Evolutionary conservation across 441 rosid genomes (phyloP).

Genomic region (Populus tomentosa): DNA sequence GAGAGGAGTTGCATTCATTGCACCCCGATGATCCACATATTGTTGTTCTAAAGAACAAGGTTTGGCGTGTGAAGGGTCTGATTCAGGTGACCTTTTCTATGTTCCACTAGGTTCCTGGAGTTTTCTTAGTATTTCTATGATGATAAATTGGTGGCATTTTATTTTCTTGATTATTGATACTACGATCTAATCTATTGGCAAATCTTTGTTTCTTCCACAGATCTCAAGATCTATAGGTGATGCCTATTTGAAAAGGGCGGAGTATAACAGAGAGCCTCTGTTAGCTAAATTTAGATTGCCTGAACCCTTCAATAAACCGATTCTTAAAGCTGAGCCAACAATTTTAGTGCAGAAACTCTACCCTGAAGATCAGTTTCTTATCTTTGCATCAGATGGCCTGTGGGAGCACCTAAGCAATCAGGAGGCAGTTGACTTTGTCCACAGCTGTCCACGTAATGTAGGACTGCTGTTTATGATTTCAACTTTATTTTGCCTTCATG

Average conservation of each 20-base stretch:
- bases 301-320: constrained; percentile 67
- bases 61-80: constrained; percentile 95
- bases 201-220: constrained; percentile 29
- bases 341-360: constrained; percentile 58
- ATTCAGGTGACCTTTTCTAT: constrained; percentile 55
- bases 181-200: constrained; percentile 1
- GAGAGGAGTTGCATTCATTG: constrained; percentile 68
- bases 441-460: constrained; percentile 68
- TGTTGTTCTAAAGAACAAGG: constrained; percentile 82
- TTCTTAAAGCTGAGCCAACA: constrained; percentile 80
- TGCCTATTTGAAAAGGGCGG: constrained; percentile 79
- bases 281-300: constrained; percentile 71
- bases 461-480: constrained; percentile 22
- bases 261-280: constrained; percentile 78
- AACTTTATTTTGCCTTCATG: neutral
- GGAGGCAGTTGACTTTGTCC: constrained; percentile 83
- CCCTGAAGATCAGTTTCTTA: constrained; percentile 82
- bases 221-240: constrained; percentile 91
- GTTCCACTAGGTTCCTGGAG: neutral
- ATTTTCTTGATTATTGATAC: neutral
- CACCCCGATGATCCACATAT: constrained; percentile 93
- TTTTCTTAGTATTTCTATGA: neutral
- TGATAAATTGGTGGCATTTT: neutral
- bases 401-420: constrained; percentile 96
- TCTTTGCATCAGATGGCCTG: constrained; percentile 93